Evolutionary conservation across 805 yeast genomes (phyloP), one percentile per base, ranked within the genome.

Genomic region (Kockiozyma suomiensis): DNA sequence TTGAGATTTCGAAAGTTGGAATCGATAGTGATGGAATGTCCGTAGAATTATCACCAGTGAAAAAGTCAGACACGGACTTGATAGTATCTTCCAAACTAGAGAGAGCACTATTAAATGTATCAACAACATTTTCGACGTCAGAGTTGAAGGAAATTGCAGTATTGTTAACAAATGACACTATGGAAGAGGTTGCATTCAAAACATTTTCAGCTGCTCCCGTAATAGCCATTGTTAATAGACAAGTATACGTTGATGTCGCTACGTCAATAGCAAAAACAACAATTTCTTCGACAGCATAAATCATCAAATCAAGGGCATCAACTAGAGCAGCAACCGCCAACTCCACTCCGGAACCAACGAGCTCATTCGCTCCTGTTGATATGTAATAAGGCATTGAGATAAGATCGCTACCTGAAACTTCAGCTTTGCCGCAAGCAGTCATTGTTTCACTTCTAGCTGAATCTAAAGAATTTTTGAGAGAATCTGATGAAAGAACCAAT

Each of bases 161-260:
- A 0, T 74, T 74, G 68, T 92, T 90, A 1, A 90, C 88, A 21
- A 79, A 74, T 3, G 72, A 70, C 6, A 91, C 78, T 0, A 90
- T 76, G 0, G 80, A 70, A 66, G 87, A 88, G 0, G 96, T 85
- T 0, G 90, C 82, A 69, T 88, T 87, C 1, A 88, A 71, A 0
- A 96, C 96, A 32, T 85, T 83, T 65, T 83, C 84, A 1, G 85
- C 86, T 0, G 88, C 81, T 2, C 92, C 89, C 68, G 83, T 85
- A 5, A 92, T 77, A 0, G 91, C 83, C 4, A 94, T 85, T 0
- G 88, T 83, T 13, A 90, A 71, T 13, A 94, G 76, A 72, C 99
- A 94, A 0, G 87, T 86, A 73, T 89, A 90, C 0, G 98, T 94
- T 0, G 97, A 98, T 1, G 91, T 72, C 50, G 87, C 82, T 64